A percentile compares a stretch with the other conserved stretches of the same genome.
Conservation (phyloP, 352 stramenopile species). For the Globisporangium emineosum region DNA sequence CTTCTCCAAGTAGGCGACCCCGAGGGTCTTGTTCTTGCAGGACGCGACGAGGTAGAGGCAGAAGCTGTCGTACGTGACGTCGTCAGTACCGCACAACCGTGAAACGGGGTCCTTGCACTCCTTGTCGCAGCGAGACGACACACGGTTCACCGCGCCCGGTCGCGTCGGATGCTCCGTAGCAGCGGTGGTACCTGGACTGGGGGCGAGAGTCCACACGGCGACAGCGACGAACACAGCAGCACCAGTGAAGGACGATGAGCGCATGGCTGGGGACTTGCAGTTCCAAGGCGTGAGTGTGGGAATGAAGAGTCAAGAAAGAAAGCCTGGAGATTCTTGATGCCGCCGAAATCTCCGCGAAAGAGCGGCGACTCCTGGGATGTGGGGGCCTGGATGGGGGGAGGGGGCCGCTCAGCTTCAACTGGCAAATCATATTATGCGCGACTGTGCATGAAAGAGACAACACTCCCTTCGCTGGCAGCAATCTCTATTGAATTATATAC, state of each 20-base stretch:
- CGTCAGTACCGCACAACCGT: conserved; percentile 27
- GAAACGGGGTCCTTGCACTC: background rate
- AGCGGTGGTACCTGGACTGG: background rate
- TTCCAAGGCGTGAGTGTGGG: background rate
- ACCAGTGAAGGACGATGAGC: background rate
- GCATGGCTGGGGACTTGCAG: background rate
- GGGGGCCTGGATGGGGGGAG: background rate
- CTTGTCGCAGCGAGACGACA: conserved; percentile 4
- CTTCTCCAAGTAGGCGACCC: conserved; percentile 23
- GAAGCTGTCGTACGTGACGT: conserved; percentile 25
- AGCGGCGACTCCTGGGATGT: background rate
- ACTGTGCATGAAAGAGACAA: no score
- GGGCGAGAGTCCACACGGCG: background rate
- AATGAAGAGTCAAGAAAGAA: background rate
- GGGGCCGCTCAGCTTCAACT: no score
- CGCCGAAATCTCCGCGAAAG: background rate
- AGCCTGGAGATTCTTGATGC: no score
- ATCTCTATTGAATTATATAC: no score
- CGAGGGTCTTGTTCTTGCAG: conserved; percentile 24
- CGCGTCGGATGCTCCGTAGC: background rate
- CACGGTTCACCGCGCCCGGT: background rate
- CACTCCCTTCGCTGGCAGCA: no score
- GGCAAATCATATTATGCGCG: no score
- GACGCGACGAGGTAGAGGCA: conserved; percentile 27
- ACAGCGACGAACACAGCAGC: background rate